Evolutionary conservation across 2,329 filamentous ascomycete species (phyloP), one percentile per base, ranked within the genome.

Genomic region (Fonsecaea erecta): DNA sequence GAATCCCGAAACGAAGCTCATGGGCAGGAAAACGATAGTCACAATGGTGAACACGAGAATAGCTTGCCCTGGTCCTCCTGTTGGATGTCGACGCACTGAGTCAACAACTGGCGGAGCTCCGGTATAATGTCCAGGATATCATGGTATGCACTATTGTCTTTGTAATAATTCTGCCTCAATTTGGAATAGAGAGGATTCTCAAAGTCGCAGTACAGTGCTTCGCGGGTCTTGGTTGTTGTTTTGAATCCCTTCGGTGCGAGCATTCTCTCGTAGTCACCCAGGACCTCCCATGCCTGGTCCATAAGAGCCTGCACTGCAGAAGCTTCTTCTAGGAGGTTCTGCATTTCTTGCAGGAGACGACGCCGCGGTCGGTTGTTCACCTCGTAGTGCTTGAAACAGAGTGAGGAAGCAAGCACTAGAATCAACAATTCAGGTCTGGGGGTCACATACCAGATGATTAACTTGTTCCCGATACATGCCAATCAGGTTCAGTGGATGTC

Each of bases 41-140:
- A 76, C 72, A 24, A 75, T 70, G 0, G 75, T 75, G 56, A 77
- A 76, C 1, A 75, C 68, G 1, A 74, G 56, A 35, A 76, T 74
- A 0, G 74, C 40, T 71, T 71, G 43, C 68, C 68, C 21, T 75
- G 66, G 40, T 73, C 65, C 21, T 74, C 71, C 48, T 69, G 63
- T 35, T 64, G 67, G 26, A 71, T 67, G 16, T 71, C 71, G 14
- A 69, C 59, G 6, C 30, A 16, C 56, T 60, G 56, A 11, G 21
- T 26, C 53, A 56, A 34, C 14, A 37, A 16, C 26, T 4, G 21
- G 2, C 32, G 37, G 53, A 56, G 30, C 53, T 12, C 14, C 16
- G 28, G 30, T 16, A 40, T 40, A 9, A 3, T 32, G 1, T 18
- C 32, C 14, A 56, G 28, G 24, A 56, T 32, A n/a, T n/a, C n/a